Base-by-base conservation (phyloP, 2,329 filamentous ascomycete genomes). In the Neoarthrinium moseri region DNA sequence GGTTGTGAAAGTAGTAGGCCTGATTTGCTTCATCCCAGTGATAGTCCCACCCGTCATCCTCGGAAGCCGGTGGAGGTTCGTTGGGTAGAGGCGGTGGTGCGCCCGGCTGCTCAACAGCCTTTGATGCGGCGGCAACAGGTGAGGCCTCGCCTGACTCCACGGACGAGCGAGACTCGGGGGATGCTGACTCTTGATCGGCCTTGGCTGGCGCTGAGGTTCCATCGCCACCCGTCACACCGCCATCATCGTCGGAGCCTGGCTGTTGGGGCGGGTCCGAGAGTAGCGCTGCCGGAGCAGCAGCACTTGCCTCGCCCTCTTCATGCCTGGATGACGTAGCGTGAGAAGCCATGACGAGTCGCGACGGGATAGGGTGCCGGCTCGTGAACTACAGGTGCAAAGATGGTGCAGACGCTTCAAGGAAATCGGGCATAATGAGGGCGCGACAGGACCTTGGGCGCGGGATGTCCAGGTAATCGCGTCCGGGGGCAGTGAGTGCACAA, bases 1-100 rank as follows among this genome's bases (percentile, higher is more conserved):
- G 83, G 64, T 95, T 96, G 73, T 84, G 84, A 69, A 95, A 96
- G 70, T 90, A 95, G 71, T 84, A 95, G 4, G 82, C 77, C 52
- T 85, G 78, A 2, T 78, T 75, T 42, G 65, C 74, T 20, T 78
- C 68, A 57, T 95, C 89, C 87, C 88, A 95, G 48, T 87, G 75
- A 27, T 83, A 83, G 48, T 87, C 83, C 91, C 91, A 96, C 48
- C 91, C 91, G 56, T 86, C 82, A 49, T 84, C 80, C 63, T 86
- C 80, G 47, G 84, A 45, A 3, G 54, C 48, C 11, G 50, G 50
- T 13, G 46, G 38, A 11, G 43, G 51, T 45, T 68, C 66, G 22
- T 56, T 58, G 27, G 65, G 65, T 18, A 67, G 51, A 21, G 69
- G 67, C 2, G 63, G 61, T 18, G 61, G 56, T 38, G 70, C 69